phyloP scores from a whole-genome alignment of 257 asterid genomes.

The Voacanga thouarsii region DNA sequence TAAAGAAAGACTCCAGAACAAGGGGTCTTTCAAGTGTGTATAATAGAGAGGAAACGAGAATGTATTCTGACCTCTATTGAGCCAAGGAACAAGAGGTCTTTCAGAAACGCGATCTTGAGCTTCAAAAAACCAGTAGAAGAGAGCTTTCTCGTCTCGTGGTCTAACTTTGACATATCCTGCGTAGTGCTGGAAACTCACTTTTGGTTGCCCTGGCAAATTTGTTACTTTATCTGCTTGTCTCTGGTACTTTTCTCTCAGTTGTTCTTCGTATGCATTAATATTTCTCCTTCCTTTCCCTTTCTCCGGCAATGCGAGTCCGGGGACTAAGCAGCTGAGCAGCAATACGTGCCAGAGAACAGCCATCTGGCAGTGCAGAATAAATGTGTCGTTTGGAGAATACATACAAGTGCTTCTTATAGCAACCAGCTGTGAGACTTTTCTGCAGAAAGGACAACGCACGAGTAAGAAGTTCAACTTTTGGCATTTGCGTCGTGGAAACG shows the following conservation, averaged over 20 bases:
- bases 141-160: conserved; percentile 19
- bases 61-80: conserved; percentile 28
- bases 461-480: too few relatives aligned
- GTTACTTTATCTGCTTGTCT: conserved; percentile 20
- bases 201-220: conserved; percentile 21
- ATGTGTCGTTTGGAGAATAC: background rate
- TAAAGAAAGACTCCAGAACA: background rate
- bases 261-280: background rate
- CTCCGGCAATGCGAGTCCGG: background rate
- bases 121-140: conserved; percentile 26
- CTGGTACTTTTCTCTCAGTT: conserved; percentile 3
- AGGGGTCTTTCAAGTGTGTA: too few relatives aligned
- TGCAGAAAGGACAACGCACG: too few relatives aligned
- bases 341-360: conserved; percentile 4
- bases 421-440: too few relatives aligned
- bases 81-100: conserved; percentile 29
- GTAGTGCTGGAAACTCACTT: conserved; percentile 15
- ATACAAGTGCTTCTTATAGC: background rate
- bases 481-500: too few relatives aligned
- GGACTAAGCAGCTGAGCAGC: background rate
- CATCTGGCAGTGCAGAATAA: background rate
- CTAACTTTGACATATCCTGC: conserved; percentile 22
- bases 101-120: conserved; percentile 16
- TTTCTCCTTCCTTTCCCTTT: conserved; percentile 4
- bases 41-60: background rate